phyloP scores from a whole-genome alignment of 176 grass and related monocot genomes.

The Oryza nivara region DNA sequence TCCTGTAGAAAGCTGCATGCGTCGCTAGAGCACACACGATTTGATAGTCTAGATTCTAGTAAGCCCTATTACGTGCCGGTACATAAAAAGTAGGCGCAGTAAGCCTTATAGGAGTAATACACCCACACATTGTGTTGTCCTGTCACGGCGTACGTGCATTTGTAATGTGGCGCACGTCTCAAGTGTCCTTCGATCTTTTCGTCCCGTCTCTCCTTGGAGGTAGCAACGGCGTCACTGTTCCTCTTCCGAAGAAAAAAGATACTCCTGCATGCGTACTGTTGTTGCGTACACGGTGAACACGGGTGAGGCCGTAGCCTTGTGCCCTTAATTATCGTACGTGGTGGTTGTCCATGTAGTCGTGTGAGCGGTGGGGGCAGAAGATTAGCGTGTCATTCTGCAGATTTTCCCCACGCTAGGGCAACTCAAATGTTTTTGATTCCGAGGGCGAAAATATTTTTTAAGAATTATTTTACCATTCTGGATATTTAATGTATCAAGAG shows the following conservation, averaged over 20 bases:
- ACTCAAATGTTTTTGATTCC: too few species aligned
- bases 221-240: neutral
- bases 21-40: conserved; percentile 23
- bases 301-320: neutral
- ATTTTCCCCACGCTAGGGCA: neutral
- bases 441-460: too few species aligned
- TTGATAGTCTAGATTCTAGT: conserved; percentile 67
- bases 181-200: neutral
- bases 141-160: conserved; percentile 32
- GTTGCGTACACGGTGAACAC: neutral
- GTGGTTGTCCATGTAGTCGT: neutral
- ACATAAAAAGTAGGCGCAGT: conserved; percentile 55
- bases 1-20: conserved; percentile 55
- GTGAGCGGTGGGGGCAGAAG: neutral
- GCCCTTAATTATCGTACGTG: neutral
- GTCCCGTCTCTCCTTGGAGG: neutral
- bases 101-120: conserved; percentile 36
- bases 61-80: conserved; percentile 44
- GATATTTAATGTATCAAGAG: too few species aligned
- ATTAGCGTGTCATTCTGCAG: neutral
- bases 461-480: too few species aligned
- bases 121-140: conserved; percentile 42
- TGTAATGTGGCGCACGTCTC: conserved; percentile 17
- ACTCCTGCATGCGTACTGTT: neutral
- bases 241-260: neutral